Percentiles rank a stretch among this genome's conserved stretches.
Conservation (phyloP, 78 protist species). For the Monosiga brevicollis region DNA sequence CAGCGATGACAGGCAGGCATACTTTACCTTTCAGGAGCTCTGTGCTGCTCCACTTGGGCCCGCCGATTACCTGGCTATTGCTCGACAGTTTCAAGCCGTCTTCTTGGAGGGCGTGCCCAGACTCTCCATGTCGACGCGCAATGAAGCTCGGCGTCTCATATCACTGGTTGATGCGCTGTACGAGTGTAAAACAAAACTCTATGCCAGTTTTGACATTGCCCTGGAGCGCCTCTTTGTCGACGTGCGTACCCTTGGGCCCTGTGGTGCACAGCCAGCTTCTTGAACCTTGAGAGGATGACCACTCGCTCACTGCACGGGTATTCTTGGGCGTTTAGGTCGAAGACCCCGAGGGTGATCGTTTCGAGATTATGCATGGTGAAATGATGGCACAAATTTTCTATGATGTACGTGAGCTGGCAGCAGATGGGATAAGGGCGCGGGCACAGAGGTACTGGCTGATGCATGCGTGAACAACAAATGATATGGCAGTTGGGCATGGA, state of each 20-base stretch:
- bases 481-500: not conserved
- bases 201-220: not conserved
- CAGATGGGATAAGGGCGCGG: not conserved
- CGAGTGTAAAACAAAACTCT: not conserved
- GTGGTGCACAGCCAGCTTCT: not conserved
- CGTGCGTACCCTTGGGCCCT: not conserved
- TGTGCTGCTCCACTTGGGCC: not conserved
- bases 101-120: not conserved
- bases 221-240: not conserved
- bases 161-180: not conserved
- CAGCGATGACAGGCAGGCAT: not conserved
- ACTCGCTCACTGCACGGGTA: not conserved
- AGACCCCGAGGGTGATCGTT: not conserved
- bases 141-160: not conserved
- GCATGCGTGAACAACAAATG: not conserved
- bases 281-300: not conserved
- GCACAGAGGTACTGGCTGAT: not conserved
- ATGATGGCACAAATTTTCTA: not conserved
- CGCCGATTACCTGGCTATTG: not conserved
- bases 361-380: not conserved
- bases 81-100: not conserved
- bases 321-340: not conserved
- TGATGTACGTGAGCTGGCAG: not conserved
- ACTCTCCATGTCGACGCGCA: not conserved
- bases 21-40: not conserved